These are phyloP conservation scores for Fusarium incarnatum DNA, from an alignment of 2,329 filamentous ascomycete genomes.

Conservation along the genomic window DNA sequence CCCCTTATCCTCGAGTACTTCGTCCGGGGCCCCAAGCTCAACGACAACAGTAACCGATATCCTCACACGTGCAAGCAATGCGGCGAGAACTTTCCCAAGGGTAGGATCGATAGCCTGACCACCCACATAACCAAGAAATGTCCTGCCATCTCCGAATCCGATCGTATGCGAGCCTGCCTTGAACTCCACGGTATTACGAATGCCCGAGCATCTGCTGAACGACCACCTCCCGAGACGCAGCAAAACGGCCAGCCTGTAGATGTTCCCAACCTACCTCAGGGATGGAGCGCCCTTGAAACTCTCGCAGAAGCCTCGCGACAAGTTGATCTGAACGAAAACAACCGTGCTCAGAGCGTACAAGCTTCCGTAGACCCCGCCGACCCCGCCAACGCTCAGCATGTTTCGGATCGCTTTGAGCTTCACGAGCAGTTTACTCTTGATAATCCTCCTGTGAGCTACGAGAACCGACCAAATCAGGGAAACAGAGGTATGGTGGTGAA, in stretches of 20 bases:
- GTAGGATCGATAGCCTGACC: conserved; percentile 83
- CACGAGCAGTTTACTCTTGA: conserved; percentile 71
- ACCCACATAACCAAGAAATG: conserved; percentile 89
- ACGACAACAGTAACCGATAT: conserved; percentile 91
- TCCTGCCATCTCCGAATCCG: conserved; percentile 78
- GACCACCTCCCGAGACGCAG: conserved; percentile 46
- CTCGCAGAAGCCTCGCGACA: conserved; percentile 89
- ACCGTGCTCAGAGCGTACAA: conserved; percentile 59
- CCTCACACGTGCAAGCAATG: conserved; percentile 90
- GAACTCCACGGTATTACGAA: conserved; percentile 77
- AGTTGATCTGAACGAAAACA: conserved; percentile 74
- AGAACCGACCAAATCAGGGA: conserved; percentile 47
- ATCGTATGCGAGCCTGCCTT: conserved; percentile 79
- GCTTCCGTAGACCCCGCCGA: conserved; percentile 48
- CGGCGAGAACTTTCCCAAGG: conserved; percentile 90
- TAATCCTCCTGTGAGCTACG: conserved; percentile 64
- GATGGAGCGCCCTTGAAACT: conserved; percentile 85
- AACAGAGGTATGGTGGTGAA: conserved; percentile 42
- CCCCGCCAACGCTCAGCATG: conserved; percentile 41
- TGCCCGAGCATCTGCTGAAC: conserved; percentile 52
- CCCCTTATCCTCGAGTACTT: conserved; percentile 90
- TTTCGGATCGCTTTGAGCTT: conserved; percentile 61
- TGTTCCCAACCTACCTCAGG: conserved; percentile 59
- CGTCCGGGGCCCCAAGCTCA: conserved; percentile 84
- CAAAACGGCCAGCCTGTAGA: conserved; percentile 47